phyloP scores from a whole-genome alignment of 148 eudicot species.

The Polygonum aviculare region DNA sequence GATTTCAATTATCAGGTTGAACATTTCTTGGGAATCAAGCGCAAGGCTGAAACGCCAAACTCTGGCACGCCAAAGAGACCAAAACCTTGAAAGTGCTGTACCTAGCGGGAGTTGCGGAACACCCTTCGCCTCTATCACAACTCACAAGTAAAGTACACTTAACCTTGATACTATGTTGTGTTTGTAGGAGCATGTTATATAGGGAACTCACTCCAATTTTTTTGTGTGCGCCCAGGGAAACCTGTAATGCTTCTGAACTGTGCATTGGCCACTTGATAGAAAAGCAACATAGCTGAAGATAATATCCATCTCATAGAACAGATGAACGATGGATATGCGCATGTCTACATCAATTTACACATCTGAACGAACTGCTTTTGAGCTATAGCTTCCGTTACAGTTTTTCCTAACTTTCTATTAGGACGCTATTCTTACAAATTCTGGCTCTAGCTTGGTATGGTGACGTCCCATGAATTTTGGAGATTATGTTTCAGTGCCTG shows the following conservation, averaged over 20 bases:
- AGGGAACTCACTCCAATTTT: neutral
- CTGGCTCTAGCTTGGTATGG: neutral
- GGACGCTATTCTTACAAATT: neutral
- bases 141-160: neutral
- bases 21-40: conserved; percentile 83
- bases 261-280: neutral
- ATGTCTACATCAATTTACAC: neutral
- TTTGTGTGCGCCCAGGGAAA: neutral
- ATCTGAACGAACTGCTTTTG: neutral
- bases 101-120: neutral
- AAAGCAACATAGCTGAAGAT: neutral
- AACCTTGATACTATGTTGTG: neutral
- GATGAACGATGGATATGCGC: neutral
- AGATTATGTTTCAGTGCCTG: neutral
- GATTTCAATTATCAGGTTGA: conserved; percentile 54
- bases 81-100: conserved; percentile 20
- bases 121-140: neutral
- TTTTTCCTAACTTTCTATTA: neutral
- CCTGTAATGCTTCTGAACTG: neutral
- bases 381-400: neutral
- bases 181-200: neutral
- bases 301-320: neutral
- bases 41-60: conserved; percentile 51
- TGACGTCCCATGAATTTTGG: neutral
- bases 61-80: conserved; percentile 52